Evolutionary conservation across 345 rosid genomes (phyloP), one percentile per base, ranked within the genome.

Genomic region (Turritis glabra): DNA sequence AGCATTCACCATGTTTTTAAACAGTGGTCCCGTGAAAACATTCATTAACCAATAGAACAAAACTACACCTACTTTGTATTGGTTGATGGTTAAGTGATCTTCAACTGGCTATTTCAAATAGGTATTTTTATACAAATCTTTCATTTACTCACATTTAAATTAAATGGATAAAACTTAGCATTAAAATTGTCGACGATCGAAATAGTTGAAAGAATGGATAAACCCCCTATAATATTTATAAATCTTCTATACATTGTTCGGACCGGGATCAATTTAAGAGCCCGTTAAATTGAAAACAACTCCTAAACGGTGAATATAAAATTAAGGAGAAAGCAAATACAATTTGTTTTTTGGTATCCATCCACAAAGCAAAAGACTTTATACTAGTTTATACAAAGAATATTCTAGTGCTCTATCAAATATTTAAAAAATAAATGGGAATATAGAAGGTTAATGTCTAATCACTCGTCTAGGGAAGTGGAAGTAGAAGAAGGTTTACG

Each of bases 401-500:
- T 55, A 44, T 44, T 54, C 59, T 69, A 76, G 58, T 41, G 64
- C 48, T 68, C 29, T 23, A 37, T 13, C n/a, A 3, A 37, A 10
- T 30, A 30, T 1, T 17, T n/a, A 52, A 10, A 25, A 35, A 19
- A 7, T 10, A 33, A 25, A 50, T 75, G 55, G 6, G 63, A 52
- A 75, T 75, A 50, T 15, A 52, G 79, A 68, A 68, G 70, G 69
- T 70, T 54, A 54, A 7, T 58, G 72, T 63, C 53, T 64, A 55
- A 64, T 70, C 60, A 64, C 30, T 37, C 46, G 26, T 57, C 80
- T 71, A 77, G 76, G 76, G 76, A 71, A 77, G 71, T 35, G 72
- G 61, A 56, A 70, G 47, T 52, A 77, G 47, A 60, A 71, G 80
- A 71, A 70, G 76, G 60, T 71, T 71, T 70, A 77, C 66, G 71